Evolutionary conservation across 1,139 yeast genomes (phyloP), one percentile per base, ranked within the genome.

Genomic region (Sporopachydermia cereana): DNA sequence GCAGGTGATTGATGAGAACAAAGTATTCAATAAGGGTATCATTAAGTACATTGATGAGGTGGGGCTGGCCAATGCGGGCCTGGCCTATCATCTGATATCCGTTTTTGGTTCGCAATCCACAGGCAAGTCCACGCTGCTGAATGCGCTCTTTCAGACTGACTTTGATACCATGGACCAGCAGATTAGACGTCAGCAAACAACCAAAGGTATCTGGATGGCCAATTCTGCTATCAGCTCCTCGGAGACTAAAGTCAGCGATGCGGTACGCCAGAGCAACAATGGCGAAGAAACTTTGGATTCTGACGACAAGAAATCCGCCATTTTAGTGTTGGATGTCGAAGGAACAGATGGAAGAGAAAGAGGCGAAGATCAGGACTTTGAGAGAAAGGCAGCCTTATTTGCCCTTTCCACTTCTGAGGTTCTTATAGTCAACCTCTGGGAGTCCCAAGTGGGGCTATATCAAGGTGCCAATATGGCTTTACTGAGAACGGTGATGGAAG

Each of bases 401-500:
- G 97, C 98, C 0, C 68, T 91, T 50, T 78, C 97, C 4, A 89
- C 96, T 0, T 79, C 94, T 17, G 98, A 91, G 58, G 79, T 89
- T 2, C 71, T 91, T 55, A 88, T 91, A 50, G 82, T 91, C 46
- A 91, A 91, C 62, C 78, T 91, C 60, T 91, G 98, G 97, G 98
- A 91, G 61, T 84, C 86, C 54, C 98, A 91, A 61, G 89, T 91
- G 46, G 98, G 98, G 3, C 70, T 93, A 45, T 91, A 91, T 59
- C 97, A 91, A 60, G 98, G 98, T 43, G 96, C 97, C 23, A 91
- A 91, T 57, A 84, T 91, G 96, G 98, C 94, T 1, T 67, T 91
- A 45, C 71, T 91, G 53, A 89, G 88, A 59, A 91, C 98, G 0
- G 98, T 91, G 2, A 89, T 91, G 65, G 98, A 91, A 59, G 98